Base-by-base conservation (phyloP, 2,329 filamentous ascomycete species). In the Alternaria burnsii region DNA sequence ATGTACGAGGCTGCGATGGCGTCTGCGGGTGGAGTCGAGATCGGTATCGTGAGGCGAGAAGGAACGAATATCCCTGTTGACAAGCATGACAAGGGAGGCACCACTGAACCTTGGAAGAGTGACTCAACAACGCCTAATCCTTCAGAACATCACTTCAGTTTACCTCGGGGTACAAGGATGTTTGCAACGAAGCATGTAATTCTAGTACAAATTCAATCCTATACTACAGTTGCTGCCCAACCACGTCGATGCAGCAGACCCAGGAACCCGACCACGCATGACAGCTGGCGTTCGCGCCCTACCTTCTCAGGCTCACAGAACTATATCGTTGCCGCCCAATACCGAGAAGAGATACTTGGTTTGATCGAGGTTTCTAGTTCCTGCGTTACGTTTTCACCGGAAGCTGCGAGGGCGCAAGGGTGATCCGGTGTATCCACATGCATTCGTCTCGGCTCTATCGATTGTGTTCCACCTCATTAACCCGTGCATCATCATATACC, bases 401-500 rank as follows among this genome's bases (percentile, higher is more conserved):
- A 68, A 50, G 44, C 46, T 63, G 56, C 24, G 36, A 32, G 52
- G 44, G 40, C 58, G 51, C 52, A 67, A 62, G 50, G 60, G 54
- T 58, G 57, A 52, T 66, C 59, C 68, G 54, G 59, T 62, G 58
- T 63, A 58, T 58, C 65, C 65, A 63, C 71, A 64, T 63, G 53
- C 65, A 65, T 60, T 60, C 67, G 62, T 66, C 61, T 52, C 61
- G 57, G 58, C 55, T 48, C 52, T 58, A 46, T 62, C 36, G 32
- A 55, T 22, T 56, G 40, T 62, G 67, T 54, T 65, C 59, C 55
- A 59, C 46, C 63, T 61, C 70, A 60, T 66, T 59, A 67, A 51
- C 59, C 44, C 65, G 55, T 65, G 63, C 62, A 69, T 75, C 70
- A 75, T 75, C 67, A 61, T 68, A 65, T 59, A 61, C 61, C 61